Percentiles rank a stretch among this genome's conserved stretches.
phyloP scores from a whole-genome alignment of 164 flowering plant species.

The Dillenia suffruticosa region DNA sequence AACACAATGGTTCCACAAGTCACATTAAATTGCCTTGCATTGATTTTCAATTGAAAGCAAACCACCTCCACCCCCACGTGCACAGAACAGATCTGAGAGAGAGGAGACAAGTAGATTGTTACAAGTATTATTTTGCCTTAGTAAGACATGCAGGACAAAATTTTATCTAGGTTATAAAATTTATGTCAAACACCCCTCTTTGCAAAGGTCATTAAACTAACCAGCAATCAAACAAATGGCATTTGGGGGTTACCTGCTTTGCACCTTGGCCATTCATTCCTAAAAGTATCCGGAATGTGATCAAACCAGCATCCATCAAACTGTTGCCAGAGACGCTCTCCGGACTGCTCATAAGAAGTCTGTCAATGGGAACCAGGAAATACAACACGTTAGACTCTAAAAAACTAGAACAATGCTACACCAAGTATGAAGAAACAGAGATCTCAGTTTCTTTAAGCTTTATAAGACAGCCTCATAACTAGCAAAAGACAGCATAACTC shows the following conservation, averaged over 20 bases:
- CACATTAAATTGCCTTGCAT: background rate
- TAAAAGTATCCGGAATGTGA: slow-evolving; percentile 43
- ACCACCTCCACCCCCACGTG: too few species aligned
- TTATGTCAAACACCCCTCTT: too few species aligned
- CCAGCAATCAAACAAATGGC: background rate
- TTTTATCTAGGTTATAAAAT: too few species aligned
- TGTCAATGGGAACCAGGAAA: slow-evolving; percentile 30
- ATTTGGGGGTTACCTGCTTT: slow-evolving; percentile 31
- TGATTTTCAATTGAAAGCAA: background rate
- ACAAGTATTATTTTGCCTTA: background rate
- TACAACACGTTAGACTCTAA: slow-evolving; percentile 14
- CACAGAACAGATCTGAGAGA: too few species aligned
- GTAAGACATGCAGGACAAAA: too few species aligned
- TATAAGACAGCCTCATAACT: too few species aligned
- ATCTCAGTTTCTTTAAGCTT: too few species aligned
- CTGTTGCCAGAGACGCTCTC: slow-evolving; percentile 37
- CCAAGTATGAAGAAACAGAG: too few species aligned
- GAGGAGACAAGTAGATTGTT: background rate
- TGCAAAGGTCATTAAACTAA: too few species aligned
- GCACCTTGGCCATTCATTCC: slow-evolving; percentile 53
- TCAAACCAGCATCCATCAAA: slow-evolving; percentile 61
- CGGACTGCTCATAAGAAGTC: slow-evolving; percentile 44
- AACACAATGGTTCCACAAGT: background rate
- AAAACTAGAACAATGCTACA: background rate
- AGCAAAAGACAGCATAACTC: too few species aligned